These are phyloP conservation scores for Calonectria naviculata DNA, from an alignment of 2,329 filamentous ascomycete genomes.

Conservation along the genomic window DNA sequence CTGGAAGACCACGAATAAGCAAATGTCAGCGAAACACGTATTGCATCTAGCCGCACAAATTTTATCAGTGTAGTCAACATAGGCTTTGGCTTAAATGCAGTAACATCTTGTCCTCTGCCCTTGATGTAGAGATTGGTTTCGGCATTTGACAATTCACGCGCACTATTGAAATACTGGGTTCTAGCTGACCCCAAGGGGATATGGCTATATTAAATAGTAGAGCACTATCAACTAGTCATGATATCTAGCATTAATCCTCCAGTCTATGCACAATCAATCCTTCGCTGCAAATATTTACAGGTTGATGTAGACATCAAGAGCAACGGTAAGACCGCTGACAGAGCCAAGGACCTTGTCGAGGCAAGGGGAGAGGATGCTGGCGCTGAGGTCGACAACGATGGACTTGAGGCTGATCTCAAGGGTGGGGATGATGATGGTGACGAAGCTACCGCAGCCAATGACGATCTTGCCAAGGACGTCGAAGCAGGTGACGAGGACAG, in stretches of 20 bases:
- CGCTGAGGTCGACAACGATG: background rate
- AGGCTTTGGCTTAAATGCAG: too few relatives aligned
- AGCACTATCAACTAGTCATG: background rate
- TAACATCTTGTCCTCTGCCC: too few relatives aligned
- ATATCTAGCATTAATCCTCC: background rate
- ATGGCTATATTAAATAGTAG: background rate
- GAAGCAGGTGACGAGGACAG: background rate
- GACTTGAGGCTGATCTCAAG: background rate
- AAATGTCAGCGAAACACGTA: too few relatives aligned
- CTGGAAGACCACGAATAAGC: too few relatives aligned
- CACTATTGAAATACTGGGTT: background rate
- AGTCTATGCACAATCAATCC: background rate
- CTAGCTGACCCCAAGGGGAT: background rate
- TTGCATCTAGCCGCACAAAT: too few relatives aligned
- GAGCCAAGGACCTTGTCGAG: background rate
- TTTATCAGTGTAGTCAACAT: too few relatives aligned
- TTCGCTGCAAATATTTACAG: background rate
- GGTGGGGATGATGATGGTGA: conserved; percentile 2
- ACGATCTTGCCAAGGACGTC: background rate
- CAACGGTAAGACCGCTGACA: background rate
- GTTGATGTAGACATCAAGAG: background rate
- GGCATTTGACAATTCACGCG: background rate
- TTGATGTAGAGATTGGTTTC: background rate
- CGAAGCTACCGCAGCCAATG: background rate
- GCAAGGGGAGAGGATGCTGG: background rate